A percentile compares a stretch with the other conserved stretches of the same genome.
Evolutionary conservation across 2,329 filamentous ascomycete species (phyloP).

Genomic region (Aspergillus sp.): DNA sequence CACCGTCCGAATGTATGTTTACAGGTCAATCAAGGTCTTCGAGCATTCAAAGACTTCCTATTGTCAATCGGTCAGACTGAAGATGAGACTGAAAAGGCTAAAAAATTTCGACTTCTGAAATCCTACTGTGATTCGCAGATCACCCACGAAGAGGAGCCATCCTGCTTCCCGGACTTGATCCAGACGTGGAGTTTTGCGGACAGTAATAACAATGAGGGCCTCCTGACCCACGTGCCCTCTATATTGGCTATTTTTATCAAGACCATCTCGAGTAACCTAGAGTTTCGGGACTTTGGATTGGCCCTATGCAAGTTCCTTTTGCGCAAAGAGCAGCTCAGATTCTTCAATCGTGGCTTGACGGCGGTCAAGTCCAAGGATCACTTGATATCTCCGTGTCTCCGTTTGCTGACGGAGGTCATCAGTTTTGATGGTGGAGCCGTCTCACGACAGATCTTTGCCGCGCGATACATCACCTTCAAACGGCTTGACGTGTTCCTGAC

Average conservation of each 20-base stretch:
- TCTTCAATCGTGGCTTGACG: constrained; percentile 74
- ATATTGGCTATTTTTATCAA: constrained; percentile 79
- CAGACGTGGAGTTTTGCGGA: constrained; percentile 84
- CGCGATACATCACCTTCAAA: constrained; percentile 74
- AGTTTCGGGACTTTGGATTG: constrained; percentile 71
- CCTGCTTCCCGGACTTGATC: constrained; percentile 75
- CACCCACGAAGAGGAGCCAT: constrained; percentile 52
- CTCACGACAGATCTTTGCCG: constrained; percentile 73
- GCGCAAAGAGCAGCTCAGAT: constrained; percentile 74
- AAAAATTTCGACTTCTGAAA: constrained; percentile 44
- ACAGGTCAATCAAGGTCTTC: constrained; percentile 32
- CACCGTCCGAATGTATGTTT: background rate
- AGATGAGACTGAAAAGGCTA: constrained; percentile 33
- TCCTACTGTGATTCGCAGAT: constrained; percentile 54
- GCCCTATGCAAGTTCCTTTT: constrained; percentile 78
- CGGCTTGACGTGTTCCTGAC: constrained; percentile 77
- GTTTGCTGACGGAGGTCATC: constrained; percentile 81
- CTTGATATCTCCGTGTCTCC: constrained; percentile 82
- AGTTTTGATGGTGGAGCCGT: constrained; percentile 80
- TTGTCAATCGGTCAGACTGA: constrained; percentile 36
- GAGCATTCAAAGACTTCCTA: constrained; percentile 45
- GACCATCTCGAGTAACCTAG: constrained; percentile 69
- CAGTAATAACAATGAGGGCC: constrained; percentile 73
- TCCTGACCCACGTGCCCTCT: constrained; percentile 77
- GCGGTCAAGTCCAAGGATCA: constrained; percentile 80